Evolutionary conservation across 2,329 filamentous ascomycete genomes (phyloP), one percentile per base, ranked within the genome.

Genomic region (Alternaria sp.): DNA sequence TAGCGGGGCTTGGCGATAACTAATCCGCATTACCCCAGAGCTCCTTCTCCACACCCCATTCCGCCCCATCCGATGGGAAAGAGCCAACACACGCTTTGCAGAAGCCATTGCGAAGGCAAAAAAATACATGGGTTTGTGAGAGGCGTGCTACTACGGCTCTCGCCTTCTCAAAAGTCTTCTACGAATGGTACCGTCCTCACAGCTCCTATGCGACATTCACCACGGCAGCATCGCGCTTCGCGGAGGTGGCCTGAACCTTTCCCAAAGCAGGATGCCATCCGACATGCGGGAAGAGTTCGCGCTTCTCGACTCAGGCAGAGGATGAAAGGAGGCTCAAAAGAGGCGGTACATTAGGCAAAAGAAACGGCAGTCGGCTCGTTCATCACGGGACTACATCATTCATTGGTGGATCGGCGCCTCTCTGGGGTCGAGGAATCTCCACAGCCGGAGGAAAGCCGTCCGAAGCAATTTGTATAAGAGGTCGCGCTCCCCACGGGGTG

Each of bases 401-500:
- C 47, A 67, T 65, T 65, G 59, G 65, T 55, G 50, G 59, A 62
- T 62, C 40, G 21, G 52, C 57, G 25, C 17, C 50, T 60, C 49
- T 53, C 32, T 58, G 17, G 52, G 13, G 45, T 51, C 49, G 17
- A 46, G 5, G 17, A 10, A 55, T 60, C 62, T 57, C 65, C 65
- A 67, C 65, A 63, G 17, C 58, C 63, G 65, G 65, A 57, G 43
- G 28, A 67, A 61, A 57, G 46, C 28, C 30, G 45, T 63, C 63
- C 65, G 65, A 67, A 44, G 55, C 12, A 25, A 44, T 40, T 26
- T 50, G 54, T 66, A 66, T 66, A 66, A 66, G 52, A 50, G 13
- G 26, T 30, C 19, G 44, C 26, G 62, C 50, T 52, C 61, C 65
- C 65, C 63, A 43, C 61, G 65, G 65, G 65, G 63, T 51, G 44